Evolutionary conservation across 2,329 filamentous ascomycete species (phyloP).

Genomic region (Ophiostoma australiae): DNA sequence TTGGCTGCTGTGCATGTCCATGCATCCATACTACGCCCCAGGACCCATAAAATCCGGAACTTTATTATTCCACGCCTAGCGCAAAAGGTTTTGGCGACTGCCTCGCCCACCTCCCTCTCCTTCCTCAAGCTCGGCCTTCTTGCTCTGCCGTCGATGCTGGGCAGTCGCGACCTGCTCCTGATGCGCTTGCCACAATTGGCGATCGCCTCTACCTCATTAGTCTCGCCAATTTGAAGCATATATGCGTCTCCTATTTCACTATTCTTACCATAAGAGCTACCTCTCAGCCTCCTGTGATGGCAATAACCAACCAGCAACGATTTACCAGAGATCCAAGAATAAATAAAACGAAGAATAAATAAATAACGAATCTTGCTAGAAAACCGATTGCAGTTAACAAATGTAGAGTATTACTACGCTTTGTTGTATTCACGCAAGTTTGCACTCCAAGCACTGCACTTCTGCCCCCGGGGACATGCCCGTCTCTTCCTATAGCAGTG

Average conservation of each 20-base stretch:
- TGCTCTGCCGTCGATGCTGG: constrained; percentile 25
- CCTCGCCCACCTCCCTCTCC: constrained; percentile 33
- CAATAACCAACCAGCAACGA: not conserved
- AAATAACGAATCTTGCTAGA: not conserved
- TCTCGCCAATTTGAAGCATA: not conserved
- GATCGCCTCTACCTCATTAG: not conserved
- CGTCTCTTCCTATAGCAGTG: not conserved
- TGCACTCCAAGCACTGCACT: too few relatives aligned
- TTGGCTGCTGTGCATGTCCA: not conserved
- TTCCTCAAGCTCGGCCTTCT: constrained; percentile 21
- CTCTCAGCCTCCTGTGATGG: not conserved
- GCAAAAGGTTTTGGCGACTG: constrained; percentile 36
- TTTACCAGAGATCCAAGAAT: not conserved
- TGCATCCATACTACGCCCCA: not conserved
- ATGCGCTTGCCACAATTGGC: not conserved
- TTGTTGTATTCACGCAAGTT: not conserved
- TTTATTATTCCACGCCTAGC: constrained; percentile 33
- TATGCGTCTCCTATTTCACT: not conserved
- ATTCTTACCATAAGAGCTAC: not conserved
- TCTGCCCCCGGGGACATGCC: not conserved
- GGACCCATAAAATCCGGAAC: constrained; percentile 25
- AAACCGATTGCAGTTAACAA: not conserved
- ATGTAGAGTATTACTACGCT: not conserved
- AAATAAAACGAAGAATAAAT: not conserved
- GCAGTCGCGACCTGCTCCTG: not conserved